These are phyloP conservation scores for Ophiostoma perfectum DNA, from an alignment of 2,329 filamentous ascomycete species.

Conservation along the genomic window DNA sequence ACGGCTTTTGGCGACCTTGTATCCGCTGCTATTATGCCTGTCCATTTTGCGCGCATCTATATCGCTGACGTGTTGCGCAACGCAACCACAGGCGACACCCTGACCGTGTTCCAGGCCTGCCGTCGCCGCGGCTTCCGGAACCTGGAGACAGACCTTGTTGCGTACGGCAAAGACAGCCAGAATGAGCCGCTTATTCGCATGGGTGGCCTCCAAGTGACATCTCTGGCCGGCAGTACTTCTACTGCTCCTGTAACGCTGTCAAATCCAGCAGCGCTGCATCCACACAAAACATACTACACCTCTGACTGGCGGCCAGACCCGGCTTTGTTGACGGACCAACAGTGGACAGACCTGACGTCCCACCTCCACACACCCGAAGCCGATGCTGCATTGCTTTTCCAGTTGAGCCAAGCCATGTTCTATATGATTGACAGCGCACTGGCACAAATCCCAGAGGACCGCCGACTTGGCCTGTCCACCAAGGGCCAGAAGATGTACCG, in stretches of 20 bases:
- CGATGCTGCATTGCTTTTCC: slow-evolving; percentile 21
- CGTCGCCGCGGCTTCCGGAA: slow-evolving; percentile 26
- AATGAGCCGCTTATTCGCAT: slow-evolving; percentile 24
- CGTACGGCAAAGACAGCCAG: slow-evolving; percentile 9
- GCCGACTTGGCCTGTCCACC: slow-evolving; percentile 13
- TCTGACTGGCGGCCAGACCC: slow-evolving; percentile 24
- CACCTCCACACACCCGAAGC: slow-evolving; percentile 21
- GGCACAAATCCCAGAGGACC: slow-evolving; percentile 6
- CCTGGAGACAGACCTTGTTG: slow-evolving; percentile 25
- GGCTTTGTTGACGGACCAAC: slow-evolving; percentile 18
- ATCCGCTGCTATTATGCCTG: slow-evolving; percentile 26
- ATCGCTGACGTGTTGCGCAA: slow-evolving; percentile 20
- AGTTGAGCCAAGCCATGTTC: slow-evolving; percentile 23
- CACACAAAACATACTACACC: slow-evolving; percentile 26
- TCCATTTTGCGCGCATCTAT: slow-evolving; percentile 24
- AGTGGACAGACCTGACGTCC: slow-evolving; percentile 22
- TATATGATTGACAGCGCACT: slow-evolving; percentile 26
- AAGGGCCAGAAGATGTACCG: slow-evolving; percentile 25
- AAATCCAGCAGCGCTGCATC: neutral
- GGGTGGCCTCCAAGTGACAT: slow-evolving; percentile 26
- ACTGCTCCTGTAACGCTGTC: no score
- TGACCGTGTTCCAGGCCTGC: slow-evolving; percentile 22
- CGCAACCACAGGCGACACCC: slow-evolving; percentile 14
- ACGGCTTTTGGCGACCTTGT: slow-evolving; percentile 26
- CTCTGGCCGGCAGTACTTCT: slow-evolving; percentile 20